These are phyloP conservation scores for Thelephora aurantiotincta DNA, from an alignment of 768 basidiomycete genomes.

Conservation along the genomic window DNA sequence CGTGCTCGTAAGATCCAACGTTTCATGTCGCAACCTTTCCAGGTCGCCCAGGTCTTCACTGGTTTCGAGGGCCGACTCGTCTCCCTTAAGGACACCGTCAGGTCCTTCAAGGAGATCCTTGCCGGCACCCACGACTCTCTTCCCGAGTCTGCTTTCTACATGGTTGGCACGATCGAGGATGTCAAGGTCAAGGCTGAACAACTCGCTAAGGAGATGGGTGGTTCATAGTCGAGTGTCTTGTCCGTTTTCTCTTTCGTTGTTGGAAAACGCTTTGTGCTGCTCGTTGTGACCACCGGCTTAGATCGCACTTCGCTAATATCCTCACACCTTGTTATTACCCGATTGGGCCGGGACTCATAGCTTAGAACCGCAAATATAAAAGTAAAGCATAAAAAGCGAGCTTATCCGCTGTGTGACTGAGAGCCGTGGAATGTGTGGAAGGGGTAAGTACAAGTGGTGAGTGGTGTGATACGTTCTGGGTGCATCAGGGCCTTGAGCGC, in stretches of 20 bases:
- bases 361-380: too few relatives aligned
- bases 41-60: conserved; percentile 98
- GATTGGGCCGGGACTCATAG: too few relatives aligned
- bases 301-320: too few relatives aligned
- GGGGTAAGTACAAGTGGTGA: too few relatives aligned
- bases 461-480: too few relatives aligned
- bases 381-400: too few relatives aligned
- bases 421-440: too few relatives aligned
- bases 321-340: too few relatives aligned
- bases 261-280: too few relatives aligned
- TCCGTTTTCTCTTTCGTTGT: background rate
- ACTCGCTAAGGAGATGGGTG: conserved; percentile 84
- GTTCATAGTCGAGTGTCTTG: conserved; percentile 16
- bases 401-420: too few relatives aligned
- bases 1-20: conserved; percentile 97
- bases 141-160: conserved; percentile 97
- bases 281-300: too few relatives aligned
- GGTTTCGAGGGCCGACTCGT: conserved; percentile 98
- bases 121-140: conserved; percentile 76
- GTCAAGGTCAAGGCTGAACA: conserved; percentile 96
- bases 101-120: conserved; percentile 97
- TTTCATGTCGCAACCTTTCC: conserved; percentile 99
- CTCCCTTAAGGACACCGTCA: conserved; percentile 87
- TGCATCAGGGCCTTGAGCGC: too few relatives aligned
- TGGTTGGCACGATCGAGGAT: conserved; percentile 95